Evolutionary conservation across 2,329 filamentous ascomycete species (phyloP), one percentile per base, ranked within the genome.

Genomic region (Arthrocladium fulminans): DNA sequence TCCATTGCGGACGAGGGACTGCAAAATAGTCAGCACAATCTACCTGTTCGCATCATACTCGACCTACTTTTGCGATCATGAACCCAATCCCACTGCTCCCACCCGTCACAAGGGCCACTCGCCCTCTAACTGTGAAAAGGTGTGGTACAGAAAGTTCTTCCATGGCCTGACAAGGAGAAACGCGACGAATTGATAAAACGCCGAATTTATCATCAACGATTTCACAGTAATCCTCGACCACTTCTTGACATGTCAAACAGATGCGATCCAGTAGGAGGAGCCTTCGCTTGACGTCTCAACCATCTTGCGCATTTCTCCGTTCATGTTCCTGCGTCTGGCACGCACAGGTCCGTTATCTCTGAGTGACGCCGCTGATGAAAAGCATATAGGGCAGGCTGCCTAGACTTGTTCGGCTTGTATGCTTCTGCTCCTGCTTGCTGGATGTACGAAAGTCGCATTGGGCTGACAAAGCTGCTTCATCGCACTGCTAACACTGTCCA

Each of bases 1-100:
- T 1, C 72, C 72, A 45, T 71, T 72, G 8, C 56, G 44, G 3
- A 73, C 69, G 7, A 70, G 62, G 1, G 67, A 69, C 70, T 72
- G 27, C 12, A 22, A 15, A 23, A 12, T 6, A 15, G 20, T 43
- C 24, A 43, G 22, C 24, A 27, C 7, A 37, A 17, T 3, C 3
- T 23, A 3, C 13, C 2, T 15, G 25, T 35, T 19, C 37, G 3
- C 17, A 10, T 15, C 6, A 17, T 24, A 15, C 19, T 45, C 24
- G 43, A 54, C 46, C 48, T 56, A 68, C 71, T 53, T 65, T 68
- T 39, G 64, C 61, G 35, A 73, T 73, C 71, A 73, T 73, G 24
- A 69, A 60, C 1, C 71, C 71, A 10, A 73, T 59, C 1, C 71
- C 71, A 54, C 70, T 73, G 39, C 64, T 68, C 7, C 63, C 63